Evolutionary conservation across 768 basidiomycete species (phyloP), one percentile per base, ranked within the genome.

Genomic region (Termitomyces sp.): DNA sequence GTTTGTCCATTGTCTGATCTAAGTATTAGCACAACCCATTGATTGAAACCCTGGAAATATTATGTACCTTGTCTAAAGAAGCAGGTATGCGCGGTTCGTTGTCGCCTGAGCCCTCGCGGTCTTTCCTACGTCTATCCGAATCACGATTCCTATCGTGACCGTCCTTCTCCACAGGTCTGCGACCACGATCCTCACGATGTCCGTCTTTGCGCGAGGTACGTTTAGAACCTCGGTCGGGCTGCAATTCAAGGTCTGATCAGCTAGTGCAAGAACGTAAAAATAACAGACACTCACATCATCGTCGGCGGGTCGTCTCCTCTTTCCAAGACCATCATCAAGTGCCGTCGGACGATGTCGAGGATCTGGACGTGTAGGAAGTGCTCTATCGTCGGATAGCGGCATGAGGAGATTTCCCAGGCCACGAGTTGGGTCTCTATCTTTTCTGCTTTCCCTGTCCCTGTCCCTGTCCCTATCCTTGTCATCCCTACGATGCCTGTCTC

Each of bases 181-280:
- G 84, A 61, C 74, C 74, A 36, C 89, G 80, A 39, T 92, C 90
- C 55, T 92, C 91, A 49, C 89, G 84, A 65, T 90, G 88, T 32
- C 82, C 72, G 3, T 91, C 89, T 67, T 89, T 89, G 49, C 91
- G 85, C 57, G 90, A 87, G 58, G 83, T 82, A n/a, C 91, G 86
- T 70, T 93, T 93, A n/a, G 86, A 81, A 34, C 80, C 79, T 63
- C 91, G 83, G 52, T 93, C 91, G 59, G 83, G 72, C 89, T 91
- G 68, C 59, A 37, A 34, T 37, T 47, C 27, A n/a, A 43, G 45
- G 20, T 40, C 26, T 18, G 55, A 68, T 65, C 50, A 52, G 50
- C 37, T 58, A 61, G 57, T 62, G 53, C 40, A 54, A 37, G 33
- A 40, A 50, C 16, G 53, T 49, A 22, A 39, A 13, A 53, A 47